Conservation (phyloP, 192 early-diverging fungal species). For the Linnemannia elongata region DNA sequence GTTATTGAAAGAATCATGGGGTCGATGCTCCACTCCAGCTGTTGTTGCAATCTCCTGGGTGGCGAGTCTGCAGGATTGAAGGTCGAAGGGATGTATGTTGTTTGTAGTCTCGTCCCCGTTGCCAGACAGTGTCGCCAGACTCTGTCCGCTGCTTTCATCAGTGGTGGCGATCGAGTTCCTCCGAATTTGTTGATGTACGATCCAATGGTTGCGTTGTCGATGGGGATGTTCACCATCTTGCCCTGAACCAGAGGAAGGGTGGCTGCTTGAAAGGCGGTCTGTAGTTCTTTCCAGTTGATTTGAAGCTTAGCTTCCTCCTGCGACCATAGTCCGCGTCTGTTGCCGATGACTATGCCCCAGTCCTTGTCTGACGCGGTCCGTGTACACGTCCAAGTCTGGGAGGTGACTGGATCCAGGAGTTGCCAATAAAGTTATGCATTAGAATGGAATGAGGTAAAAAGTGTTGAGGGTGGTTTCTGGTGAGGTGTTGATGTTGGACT, state of each 20-base stretch:
- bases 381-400: slow-evolving; percentile 6
- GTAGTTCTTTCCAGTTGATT: slow-evolving; percentile 15
- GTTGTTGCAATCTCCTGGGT: slow-evolving; percentile 16
- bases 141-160: too few species aligned
- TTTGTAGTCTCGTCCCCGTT: slow-evolving; percentile 22
- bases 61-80: slow-evolving; percentile 51
- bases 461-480: too few species aligned
- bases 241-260: slow-evolving; percentile 4
- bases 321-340: slow-evolving; percentile 13
- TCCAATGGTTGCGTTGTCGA: too few species aligned
- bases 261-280: background rate
- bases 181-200: too few species aligned
- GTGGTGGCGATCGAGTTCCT: too few species aligned
- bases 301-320: background rate
- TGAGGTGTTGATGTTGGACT: too few species aligned
- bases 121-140: slow-evolving; percentile 16
- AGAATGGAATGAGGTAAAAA: too few species aligned
- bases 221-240: too few species aligned
- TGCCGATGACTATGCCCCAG: slow-evolving; percentile 28
- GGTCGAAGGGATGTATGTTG: slow-evolving; percentile 32
- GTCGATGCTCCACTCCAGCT: slow-evolving; percentile 29
- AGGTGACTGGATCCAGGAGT: too few species aligned
- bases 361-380: slow-evolving; percentile 30
- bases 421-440: too few species aligned
- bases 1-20: background rate